A percentile compares a stretch with the other conserved stretches of the same genome.
phyloP scores from a whole-genome alignment of 176 grass and related monocot species.

The Oryza glumipatula region DNA sequence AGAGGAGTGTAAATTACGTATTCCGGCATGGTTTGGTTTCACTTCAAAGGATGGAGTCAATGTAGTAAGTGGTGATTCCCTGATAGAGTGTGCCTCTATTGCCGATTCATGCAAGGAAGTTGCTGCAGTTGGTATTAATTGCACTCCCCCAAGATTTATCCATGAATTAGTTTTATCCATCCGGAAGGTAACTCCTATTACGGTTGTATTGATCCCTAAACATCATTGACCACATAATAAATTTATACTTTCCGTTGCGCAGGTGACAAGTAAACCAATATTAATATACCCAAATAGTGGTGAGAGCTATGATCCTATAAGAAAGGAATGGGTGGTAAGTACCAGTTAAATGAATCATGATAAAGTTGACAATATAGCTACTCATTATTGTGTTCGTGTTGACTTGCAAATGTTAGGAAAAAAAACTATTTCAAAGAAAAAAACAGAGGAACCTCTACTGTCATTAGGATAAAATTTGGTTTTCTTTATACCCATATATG shows the following conservation, averaged over 20 bases:
- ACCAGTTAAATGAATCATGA: neutral
- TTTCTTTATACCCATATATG: too few species aligned
- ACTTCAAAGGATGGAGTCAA: constrained; percentile 84
- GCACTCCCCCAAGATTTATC: constrained; percentile 90
- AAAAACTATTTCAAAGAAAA: neutral
- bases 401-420: neutral
- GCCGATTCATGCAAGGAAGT: constrained; percentile 74
- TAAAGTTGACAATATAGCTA: constrained; percentile 1
- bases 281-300: constrained; percentile 75
- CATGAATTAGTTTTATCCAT: constrained; percentile 72
- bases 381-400: neutral
- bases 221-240: neutral
- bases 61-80: constrained; percentile 77
- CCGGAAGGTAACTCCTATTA: constrained; percentile 57
- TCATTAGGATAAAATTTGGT: too few species aligned
- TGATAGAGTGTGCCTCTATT: constrained; percentile 67
- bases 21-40: constrained; percentile 92
- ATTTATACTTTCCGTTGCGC: constrained; percentile 35
- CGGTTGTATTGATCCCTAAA: constrained; percentile 23
- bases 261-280: constrained; percentile 69
- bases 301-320: constrained; percentile 69
- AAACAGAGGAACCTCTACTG: too few species aligned
- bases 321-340: constrained; percentile 80
- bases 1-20: constrained; percentile 61
- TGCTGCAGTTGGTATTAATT: constrained; percentile 83